Conservation (phyloP, 305 asterid species). For the Petunia hybrid region DNA sequence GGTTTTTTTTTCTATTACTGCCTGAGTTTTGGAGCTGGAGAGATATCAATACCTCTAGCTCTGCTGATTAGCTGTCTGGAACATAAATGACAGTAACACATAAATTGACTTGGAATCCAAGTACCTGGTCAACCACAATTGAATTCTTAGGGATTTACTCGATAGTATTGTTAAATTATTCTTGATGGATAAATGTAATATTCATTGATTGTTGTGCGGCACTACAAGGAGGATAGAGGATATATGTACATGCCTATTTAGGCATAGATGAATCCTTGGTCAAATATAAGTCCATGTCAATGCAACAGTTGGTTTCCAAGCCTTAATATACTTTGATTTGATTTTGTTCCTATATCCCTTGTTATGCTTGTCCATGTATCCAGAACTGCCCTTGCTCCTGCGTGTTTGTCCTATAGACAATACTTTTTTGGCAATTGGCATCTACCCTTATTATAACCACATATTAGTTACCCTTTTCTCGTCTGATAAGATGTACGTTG, state of each 20-base stretch:
- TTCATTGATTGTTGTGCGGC: conserved; percentile 25
- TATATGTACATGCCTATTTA: too few relatives aligned
- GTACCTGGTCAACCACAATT: conserved; percentile 21
- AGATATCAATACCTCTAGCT: conserved; percentile 9
- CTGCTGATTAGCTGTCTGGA: conserved; percentile 15
- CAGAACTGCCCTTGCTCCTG: conserved; percentile 52
- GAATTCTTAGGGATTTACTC: not conserved
- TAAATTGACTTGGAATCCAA: conserved; percentile 6
- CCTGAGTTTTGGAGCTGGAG: conserved; percentile 24
- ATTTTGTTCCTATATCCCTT: not conserved
- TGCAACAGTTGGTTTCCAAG: not conserved
- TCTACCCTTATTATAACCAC: too few relatives aligned
- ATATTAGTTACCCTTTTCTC: conserved; percentile 58
- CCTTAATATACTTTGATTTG: not conserved
- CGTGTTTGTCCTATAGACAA: conserved; percentile 37
- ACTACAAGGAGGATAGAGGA: conserved; percentile 14
- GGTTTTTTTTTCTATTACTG: conserved; percentile 23
- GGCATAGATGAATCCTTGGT: not conserved
- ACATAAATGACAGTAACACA: not conserved
- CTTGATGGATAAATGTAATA: conserved; percentile 15
- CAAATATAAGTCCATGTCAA: not conserved
- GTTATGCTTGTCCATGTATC: conserved; percentile 42
- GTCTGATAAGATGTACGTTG: conserved; percentile 27
- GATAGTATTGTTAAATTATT: conserved; percentile 12
- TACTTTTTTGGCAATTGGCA: not conserved